phyloP scores from a whole-genome alignment of 345 rosid genomes.

The Populus simonii region DNA sequence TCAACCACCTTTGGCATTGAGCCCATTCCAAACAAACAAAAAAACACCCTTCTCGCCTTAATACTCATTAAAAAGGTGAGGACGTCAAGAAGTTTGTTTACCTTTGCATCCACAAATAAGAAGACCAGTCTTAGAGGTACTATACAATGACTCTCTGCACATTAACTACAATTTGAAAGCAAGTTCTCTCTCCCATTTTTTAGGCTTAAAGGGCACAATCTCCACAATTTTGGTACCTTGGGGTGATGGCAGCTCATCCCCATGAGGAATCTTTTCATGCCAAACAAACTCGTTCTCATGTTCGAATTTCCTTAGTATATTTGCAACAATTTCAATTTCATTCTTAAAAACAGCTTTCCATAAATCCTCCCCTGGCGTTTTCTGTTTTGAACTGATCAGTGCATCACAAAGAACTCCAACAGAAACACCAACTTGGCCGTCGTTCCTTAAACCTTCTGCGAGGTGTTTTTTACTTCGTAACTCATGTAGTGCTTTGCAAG shows the following conservation, averaged over 20 bases:
- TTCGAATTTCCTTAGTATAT: slow-evolving; percentile 47
- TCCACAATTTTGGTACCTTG: slow-evolving; percentile 60
- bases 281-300: slow-evolving; percentile 57
- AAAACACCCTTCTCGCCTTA: neutral
- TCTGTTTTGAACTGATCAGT: slow-evolving; percentile 31
- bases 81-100: neutral
- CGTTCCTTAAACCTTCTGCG: slow-evolving; percentile 42
- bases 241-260: slow-evolving; percentile 49
- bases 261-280: slow-evolving; percentile 45
- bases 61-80: neutral
- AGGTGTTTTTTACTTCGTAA: slow-evolving; percentile 53
- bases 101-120: slow-evolving; percentile 4
- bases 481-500: slow-evolving; percentile 58
- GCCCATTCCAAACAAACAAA: neutral
- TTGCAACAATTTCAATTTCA: slow-evolving; percentile 46
- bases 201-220: slow-evolving; percentile 46
- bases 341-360: slow-evolving; percentile 40
- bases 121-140: neutral
- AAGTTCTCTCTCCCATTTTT: slow-evolving; percentile 49
- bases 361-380: slow-evolving; percentile 52
- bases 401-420: slow-evolving; percentile 58
- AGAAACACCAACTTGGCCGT: slow-evolving; percentile 48
- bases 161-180: slow-evolving; percentile 40
- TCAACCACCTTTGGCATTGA: neutral
- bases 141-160: slow-evolving; percentile 11